Evolutionary conservation across 495 filamentous ascomycete genomes (phyloP).

Genomic region (Neurospora sp.): DNA sequence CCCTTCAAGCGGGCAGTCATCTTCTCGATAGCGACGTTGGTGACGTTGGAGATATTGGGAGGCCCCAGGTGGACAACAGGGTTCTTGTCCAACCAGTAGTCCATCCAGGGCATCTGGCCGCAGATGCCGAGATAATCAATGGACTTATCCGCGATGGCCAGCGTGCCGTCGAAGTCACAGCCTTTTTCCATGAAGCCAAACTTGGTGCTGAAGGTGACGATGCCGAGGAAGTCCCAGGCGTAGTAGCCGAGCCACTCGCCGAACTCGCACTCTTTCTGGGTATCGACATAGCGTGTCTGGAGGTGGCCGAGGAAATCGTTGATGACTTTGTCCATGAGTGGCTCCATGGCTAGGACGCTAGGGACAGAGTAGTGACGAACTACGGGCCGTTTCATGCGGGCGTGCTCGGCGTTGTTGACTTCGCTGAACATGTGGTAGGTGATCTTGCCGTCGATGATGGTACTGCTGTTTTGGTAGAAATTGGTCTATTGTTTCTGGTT

Average conservation of each 20-base stretch:
- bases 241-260: slow-evolving; percentile 21
- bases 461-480: slow-evolving; percentile 31
- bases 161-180: slow-evolving; percentile 15
- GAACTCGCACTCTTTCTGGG: slow-evolving; percentile 10
- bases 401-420: slow-evolving; percentile 23
- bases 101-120: slow-evolving; percentile 23
- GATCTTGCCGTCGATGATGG: slow-evolving; percentile 26
- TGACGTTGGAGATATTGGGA: slow-evolving; percentile 14
- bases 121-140: slow-evolving; percentile 16
- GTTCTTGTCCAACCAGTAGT: slow-evolving; percentile 21
- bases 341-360: slow-evolving; percentile 24
- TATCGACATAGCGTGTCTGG: slow-evolving; percentile 15
- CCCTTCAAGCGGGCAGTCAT: slow-evolving; percentile 13
- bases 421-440: slow-evolving; percentile 28
- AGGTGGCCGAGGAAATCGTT: slow-evolving; percentile 16
- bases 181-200: slow-evolving; percentile 20
- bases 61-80: slow-evolving; percentile 13
- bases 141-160: slow-evolving; percentile 10
- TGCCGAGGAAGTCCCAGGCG: slow-evolving; percentile 35
- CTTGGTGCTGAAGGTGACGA: slow-evolving; percentile 30
- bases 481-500: slow-evolving; percentile 15
- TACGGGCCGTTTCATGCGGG: slow-evolving; percentile 25
- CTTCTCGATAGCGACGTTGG: slow-evolving; percentile 11
- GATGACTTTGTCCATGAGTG: slow-evolving; percentile 24
- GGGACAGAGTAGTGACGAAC: slow-evolving; percentile 27